Evolutionary conservation across 805 yeast genomes (phyloP).

Genomic region (Ogataea haglerorum): DNA sequence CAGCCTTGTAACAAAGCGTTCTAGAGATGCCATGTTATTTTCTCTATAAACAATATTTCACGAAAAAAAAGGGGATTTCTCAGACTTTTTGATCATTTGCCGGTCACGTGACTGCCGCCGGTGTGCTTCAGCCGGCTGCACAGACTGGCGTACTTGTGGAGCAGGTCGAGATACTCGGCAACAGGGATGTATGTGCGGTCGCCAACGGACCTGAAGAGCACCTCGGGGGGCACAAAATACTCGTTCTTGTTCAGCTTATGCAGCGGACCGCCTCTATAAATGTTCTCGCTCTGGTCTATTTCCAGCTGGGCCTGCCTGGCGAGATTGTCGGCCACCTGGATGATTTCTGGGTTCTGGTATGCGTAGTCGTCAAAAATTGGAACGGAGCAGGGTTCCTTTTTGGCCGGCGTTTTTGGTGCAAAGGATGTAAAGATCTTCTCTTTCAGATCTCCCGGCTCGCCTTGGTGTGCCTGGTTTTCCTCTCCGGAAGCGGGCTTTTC

Average conservation of each 20-base stretch:
- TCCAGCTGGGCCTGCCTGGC: slow-evolving; percentile 9
- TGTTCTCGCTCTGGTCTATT: slow-evolving; percentile 16
- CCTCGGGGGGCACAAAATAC: slow-evolving; percentile 18
- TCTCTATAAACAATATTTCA: slow-evolving; percentile 8
- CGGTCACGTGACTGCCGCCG: slow-evolving; percentile 29
- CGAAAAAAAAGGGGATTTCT: slow-evolving; percentile 9
- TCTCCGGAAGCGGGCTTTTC: slow-evolving; percentile 7
- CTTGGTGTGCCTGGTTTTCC: slow-evolving; percentile 9
- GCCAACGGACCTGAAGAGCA: slow-evolving; percentile 14
- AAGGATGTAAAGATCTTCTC: slow-evolving; percentile 6
- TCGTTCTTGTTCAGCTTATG: slow-evolving; percentile 8
- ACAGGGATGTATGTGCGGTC: slow-evolving; percentile 14
- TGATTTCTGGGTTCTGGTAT: slow-evolving; percentile 11
- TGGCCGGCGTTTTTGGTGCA: slow-evolving; percentile 2
- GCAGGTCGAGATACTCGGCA: slow-evolving; percentile 17
- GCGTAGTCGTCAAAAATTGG: slow-evolving; percentile 15
- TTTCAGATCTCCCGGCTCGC: background rate
- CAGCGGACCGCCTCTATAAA: slow-evolving; percentile 13
- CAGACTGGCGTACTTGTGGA: slow-evolving; percentile 13
- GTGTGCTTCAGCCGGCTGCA: slow-evolving; percentile 6
- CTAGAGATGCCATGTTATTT: slow-evolving; percentile 48
- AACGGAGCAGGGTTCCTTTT: background rate
- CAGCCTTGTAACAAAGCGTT: slow-evolving; percentile 59
- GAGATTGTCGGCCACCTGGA: slow-evolving; percentile 14
- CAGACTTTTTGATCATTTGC: slow-evolving; percentile 20